Conservation (phyloP, 345 rosid species). For the Clausena lansium region DNA sequence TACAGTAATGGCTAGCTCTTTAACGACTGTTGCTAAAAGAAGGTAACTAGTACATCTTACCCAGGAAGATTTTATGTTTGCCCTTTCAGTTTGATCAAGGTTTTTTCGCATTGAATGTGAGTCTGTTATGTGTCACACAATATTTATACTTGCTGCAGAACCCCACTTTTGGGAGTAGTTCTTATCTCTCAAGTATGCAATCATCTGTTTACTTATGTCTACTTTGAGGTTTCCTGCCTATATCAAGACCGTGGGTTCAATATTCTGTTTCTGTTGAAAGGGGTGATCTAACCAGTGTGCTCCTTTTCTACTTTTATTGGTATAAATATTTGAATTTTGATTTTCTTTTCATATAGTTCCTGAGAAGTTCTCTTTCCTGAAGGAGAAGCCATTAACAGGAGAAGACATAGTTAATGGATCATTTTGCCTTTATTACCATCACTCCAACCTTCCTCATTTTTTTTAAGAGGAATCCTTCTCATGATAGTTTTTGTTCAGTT, state of each 20-base stretch:
- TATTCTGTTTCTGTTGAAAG: not conserved
- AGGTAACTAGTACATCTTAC: not conserved
- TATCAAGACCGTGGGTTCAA: not conserved
- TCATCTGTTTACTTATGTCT: constrained; percentile 5
- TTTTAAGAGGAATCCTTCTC: not conserved
- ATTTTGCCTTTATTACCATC: not conserved
- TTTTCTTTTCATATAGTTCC: not conserved
- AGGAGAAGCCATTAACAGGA: constrained; percentile 1
- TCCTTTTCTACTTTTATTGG: not conserved
- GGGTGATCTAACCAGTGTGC: not conserved
- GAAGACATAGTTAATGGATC: not conserved
- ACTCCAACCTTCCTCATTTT: not conserved
- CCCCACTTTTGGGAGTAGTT: not conserved
- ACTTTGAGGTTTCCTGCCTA: constrained; percentile 1
- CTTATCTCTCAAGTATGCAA: constrained; percentile 9
- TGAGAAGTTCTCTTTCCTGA: not conserved
- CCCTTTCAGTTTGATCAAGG: not conserved
- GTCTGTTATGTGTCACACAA: not conserved
- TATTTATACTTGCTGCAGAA: constrained; percentile 15
- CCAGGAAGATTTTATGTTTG: not conserved
- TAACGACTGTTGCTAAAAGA: not conserved
- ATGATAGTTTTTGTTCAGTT: not conserved
- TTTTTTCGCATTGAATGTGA: constrained; percentile 2
- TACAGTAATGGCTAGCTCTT: not conserved
- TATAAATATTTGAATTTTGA: not conserved